phyloP scores from a whole-genome alignment of 352 stramenopile genomes.

The Aphanomyces stellatus region DNA sequence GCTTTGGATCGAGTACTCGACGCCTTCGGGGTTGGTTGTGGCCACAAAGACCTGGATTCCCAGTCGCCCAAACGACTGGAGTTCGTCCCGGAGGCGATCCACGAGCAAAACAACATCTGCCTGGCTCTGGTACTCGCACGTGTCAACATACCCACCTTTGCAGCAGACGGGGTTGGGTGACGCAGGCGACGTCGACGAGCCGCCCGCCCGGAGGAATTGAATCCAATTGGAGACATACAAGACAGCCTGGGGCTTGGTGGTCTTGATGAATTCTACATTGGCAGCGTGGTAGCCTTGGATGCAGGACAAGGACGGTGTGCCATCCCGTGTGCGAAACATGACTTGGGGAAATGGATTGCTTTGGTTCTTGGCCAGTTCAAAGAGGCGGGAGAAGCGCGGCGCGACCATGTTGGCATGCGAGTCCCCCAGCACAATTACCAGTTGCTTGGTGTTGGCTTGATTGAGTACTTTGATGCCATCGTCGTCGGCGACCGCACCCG shows the following conservation, averaged over 20 bases:
- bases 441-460: no score
- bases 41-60: slow-evolving; percentile 20
- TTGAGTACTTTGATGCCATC: no score
- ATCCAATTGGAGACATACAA: neutral
- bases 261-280: slow-evolving; percentile 3
- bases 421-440: slow-evolving; percentile 9
- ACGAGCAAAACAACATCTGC: slow-evolving; percentile 1
- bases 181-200: neutral
- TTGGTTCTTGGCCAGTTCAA: neutral
- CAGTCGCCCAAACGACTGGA: neutral
- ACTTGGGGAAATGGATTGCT: neutral
- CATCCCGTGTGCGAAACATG: slow-evolving; percentile 1
- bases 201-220: neutral
- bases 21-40: slow-evolving; percentile 10
- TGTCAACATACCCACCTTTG: neutral
- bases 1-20: slow-evolving; percentile 1
- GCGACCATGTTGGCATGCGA: slow-evolving; percentile 11
- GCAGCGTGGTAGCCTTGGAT: neutral
- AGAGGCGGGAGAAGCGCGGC: slow-evolving; percentile 7
- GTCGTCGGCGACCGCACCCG: no score
- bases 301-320: slow-evolving; percentile 3
- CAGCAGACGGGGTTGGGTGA: neutral
- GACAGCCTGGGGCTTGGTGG: neutral
- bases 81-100: neutral
- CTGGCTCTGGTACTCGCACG: slow-evolving; percentile 3